A percentile compares a stretch with the other conserved stretches of the same genome.
These are phyloP conservation scores for Fusarium sp. DNA, from an alignment of 2,329 filamentous ascomycete species.

Conservation along the genomic window DNA sequence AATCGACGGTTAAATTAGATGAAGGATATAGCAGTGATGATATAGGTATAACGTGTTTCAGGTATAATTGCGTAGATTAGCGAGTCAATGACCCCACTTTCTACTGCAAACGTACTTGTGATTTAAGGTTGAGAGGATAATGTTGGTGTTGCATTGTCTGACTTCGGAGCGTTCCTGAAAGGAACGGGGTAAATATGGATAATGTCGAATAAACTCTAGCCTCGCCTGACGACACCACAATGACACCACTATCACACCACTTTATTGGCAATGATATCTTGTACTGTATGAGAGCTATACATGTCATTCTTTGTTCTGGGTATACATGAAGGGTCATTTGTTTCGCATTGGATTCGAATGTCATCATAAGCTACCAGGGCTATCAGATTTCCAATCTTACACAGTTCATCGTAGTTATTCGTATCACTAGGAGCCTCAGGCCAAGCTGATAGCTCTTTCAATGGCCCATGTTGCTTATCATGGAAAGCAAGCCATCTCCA, in stretches of 20 bases:
- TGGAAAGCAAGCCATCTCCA: too few relatives aligned
- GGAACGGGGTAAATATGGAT: not conserved
- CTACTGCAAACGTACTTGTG: accelerated
- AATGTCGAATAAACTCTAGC: not conserved
- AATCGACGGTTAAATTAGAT: not conserved
- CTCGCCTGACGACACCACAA: not conserved
- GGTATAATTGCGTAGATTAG: not conserved
- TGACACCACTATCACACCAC: not conserved
- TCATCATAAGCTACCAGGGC: too few relatives aligned
- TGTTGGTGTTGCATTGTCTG: accelerated
- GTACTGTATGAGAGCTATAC: not conserved
- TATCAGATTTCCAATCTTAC: too few relatives aligned
- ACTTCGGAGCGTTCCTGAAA: not conserved
- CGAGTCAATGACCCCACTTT: not conserved
- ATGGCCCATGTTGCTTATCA: too few relatives aligned
- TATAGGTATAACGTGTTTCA: conserved; percentile 1
- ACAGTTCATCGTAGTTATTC: too few relatives aligned
- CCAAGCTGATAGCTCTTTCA: too few relatives aligned
- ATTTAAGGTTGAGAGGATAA: accelerated
- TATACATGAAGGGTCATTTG: too few relatives aligned
- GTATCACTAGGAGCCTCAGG: too few relatives aligned
- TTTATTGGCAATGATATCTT: accelerated
- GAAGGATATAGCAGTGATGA: not conserved
- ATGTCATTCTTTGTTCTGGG: too few relatives aligned
- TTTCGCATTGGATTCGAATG: too few relatives aligned